These are phyloP conservation scores for Mixia osmundae DNA, from an alignment of 1,284 basidiomycete genomes.

Conservation along the genomic window DNA sequence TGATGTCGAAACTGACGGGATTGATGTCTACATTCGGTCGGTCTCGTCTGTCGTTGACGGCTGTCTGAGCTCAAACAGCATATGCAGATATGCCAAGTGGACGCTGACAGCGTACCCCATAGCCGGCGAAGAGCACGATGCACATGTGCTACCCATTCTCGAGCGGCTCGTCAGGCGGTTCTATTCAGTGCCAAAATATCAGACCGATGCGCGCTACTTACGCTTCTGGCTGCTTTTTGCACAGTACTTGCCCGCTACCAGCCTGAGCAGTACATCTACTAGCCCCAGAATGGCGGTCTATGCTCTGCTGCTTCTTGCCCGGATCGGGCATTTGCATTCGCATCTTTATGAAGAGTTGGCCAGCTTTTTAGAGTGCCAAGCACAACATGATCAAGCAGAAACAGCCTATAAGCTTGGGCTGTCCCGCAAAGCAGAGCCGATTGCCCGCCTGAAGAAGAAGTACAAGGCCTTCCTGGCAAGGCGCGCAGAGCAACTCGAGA, in stretches of 20 bases:
- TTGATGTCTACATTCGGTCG: too few species aligned
- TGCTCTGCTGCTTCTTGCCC: slow-evolving; percentile 45
- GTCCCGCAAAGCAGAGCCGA: slow-evolving; percentile 48
- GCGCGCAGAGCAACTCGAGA: slow-evolving; percentile 1
- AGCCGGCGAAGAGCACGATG: slow-evolving; percentile 8
- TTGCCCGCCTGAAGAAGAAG: slow-evolving; percentile 59
- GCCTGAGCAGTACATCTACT: too few species aligned
- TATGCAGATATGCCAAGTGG: slow-evolving; percentile 9
- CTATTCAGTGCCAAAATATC: slow-evolving; percentile 51
- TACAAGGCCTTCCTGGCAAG: slow-evolving; percentile 68
- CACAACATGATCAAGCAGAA: slow-evolving; percentile 44
- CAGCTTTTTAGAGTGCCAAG: slow-evolving; percentile 41
- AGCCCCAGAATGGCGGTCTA: too few species aligned
- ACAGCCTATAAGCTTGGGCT: slow-evolving; percentile 64
- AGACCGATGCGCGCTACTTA: slow-evolving; percentile 65
- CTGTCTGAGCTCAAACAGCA: too few species aligned
- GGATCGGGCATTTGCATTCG: slow-evolving; percentile 53
- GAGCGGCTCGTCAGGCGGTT: slow-evolving; percentile 56
- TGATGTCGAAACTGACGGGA: too few species aligned
- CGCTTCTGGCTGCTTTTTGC: slow-evolving; percentile 70
- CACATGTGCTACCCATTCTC: slow-evolving; percentile 38
- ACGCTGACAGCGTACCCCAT: slow-evolving; percentile 10
- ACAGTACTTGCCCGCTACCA: slow-evolving; percentile 34
- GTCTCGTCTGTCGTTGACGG: too few species aligned
- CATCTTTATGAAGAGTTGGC: slow-evolving; percentile 72